Percentiles rank a stretch among this genome's conserved stretches.
These are phyloP conservation scores for Albatrellus ellisii DNA, from an alignment of 768 basidiomycete species.

Conservation along the genomic window DNA sequence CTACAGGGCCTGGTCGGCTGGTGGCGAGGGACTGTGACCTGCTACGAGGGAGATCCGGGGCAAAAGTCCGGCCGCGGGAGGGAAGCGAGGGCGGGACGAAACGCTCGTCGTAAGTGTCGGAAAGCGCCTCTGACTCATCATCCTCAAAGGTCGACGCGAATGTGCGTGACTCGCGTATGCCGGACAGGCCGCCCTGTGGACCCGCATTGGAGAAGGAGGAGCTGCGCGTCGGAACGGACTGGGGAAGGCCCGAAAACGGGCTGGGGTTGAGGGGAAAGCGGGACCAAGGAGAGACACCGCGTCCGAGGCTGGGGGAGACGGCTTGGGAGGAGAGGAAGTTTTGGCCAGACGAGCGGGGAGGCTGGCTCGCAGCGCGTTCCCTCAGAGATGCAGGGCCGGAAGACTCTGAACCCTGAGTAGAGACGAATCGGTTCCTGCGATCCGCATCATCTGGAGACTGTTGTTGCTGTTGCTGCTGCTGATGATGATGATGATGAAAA, in stretches of 20 bases:
- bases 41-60: conserved; percentile 54
- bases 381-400: conserved; percentile 30
- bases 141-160: conserved; percentile 76
- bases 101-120: conserved; percentile 36
- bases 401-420: conserved; percentile 26
- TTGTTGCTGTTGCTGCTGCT: too few species aligned
- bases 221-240: conserved; percentile 47
- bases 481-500: too few species aligned
- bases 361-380: conserved; percentile 61
- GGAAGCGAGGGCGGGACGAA: conserved; percentile 32
- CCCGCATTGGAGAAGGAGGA: conserved; percentile 50
- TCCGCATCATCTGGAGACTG: conserved; percentile 31
- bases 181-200: conserved; percentile 43
- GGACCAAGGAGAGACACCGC: conserved; percentile 33
- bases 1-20: conserved; percentile 38
- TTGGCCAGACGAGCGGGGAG: conserved; percentile 39
- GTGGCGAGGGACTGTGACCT: conserved; percentile 68
- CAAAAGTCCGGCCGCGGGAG: conserved; percentile 43
- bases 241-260: conserved; percentile 29
- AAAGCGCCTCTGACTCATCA: conserved; percentile 56
- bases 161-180: conserved; percentile 47
- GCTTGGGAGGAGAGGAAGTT: conserved; percentile 32
- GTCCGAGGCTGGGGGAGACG: conserved; percentile 33
- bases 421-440: conserved; percentile 48
- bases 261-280: too few species aligned